Evolutionary conservation across 2,329 filamentous ascomycete species (phyloP), one percentile per base, ranked within the genome.

Genomic region (Pseudogymnoascus sp.): DNA sequence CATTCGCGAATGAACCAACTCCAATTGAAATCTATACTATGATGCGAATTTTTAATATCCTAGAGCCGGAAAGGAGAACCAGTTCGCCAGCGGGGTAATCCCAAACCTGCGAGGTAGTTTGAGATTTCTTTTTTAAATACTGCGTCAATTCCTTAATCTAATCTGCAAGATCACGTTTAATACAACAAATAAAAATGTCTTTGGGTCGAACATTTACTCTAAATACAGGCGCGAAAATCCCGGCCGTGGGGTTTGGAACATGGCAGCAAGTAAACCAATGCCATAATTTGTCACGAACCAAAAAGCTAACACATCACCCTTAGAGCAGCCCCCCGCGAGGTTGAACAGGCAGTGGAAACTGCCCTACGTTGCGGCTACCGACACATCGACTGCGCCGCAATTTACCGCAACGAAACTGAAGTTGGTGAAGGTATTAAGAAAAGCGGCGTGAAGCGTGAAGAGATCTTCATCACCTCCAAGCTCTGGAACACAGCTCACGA

Each of bases 401-500:
- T 42, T 66, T 80, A 81, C 68, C 72, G 72, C 25, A 80, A 79
- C 55, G 77, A 80, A 66, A 70, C 67, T 4, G 76, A 76, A 64
- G 75, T 79, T 25, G 78, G 77, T 4, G 69, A 73, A 30, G 78
- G 75, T 19, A 75, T 80, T 60, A 72, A 72, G 62, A 72, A 74
- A 60, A 74, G 71, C 60, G 68, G 75, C 65, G 68, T 78, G 63
- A 70, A 72, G 63, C 75, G 76, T 16, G 73, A 69, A 14, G 74
- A 79, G 3, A 72, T 80, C 58, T 75, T 75, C 64, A 75, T 83
- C 62, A 85, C 83, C n/a, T 80, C 79, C 65, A 87, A 87, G 75
- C 75, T 86, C 11, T 86, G 82, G 83, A 84, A 84, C 73, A 82
- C 67, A 60, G 65, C 69, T 16, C 73, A 75, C 62, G 64, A 67